Evolutionary conservation across 1,284 basidiomycete species (phyloP).

Genomic region (Clitocybe nebularis): DNA sequence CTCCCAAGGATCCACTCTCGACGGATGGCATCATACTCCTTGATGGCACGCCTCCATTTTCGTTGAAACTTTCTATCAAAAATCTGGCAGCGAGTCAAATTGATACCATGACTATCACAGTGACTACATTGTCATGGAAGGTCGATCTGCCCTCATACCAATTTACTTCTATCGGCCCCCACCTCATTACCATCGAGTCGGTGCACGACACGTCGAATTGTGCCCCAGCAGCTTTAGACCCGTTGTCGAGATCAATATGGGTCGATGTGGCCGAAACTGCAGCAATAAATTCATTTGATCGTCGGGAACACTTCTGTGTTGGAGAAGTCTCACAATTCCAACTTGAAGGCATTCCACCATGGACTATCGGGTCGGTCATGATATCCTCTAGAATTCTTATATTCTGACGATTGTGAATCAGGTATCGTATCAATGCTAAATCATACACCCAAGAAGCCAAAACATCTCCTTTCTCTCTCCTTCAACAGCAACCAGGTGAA

Average conservation of each 20-base stretch:
- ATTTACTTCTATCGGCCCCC: conserved; percentile 76
- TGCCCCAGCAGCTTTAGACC: conserved; percentile 65
- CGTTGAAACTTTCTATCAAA: conserved; percentile 70
- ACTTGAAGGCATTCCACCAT: conserved; percentile 93
- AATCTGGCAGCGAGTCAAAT: conserved; percentile 68
- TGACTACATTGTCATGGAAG: conserved; percentile 67
- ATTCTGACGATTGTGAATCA: conserved; percentile 24
- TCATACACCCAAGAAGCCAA: conserved; percentile 72
- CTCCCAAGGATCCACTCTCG: conserved; percentile 46
- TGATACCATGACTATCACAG: conserved; percentile 54
- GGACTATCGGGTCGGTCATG: conserved; percentile 76
- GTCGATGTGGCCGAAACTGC: conserved; percentile 94
- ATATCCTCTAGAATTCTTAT: conserved; percentile 1
- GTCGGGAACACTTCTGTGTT: conserved; percentile 81
- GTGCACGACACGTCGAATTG: conserved; percentile 80
- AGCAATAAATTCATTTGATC: conserved; percentile 81
- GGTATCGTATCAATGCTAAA: conserved; percentile 82
- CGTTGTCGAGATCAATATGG: conserved; percentile 62
- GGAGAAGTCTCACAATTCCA: conserved; percentile 91
- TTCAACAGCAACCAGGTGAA: conserved; percentile 78
- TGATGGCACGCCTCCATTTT: conserved; percentile 88
- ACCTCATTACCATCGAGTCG: conserved; percentile 74
- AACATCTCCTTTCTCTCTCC: conserved; percentile 77
- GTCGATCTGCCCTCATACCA: conserved; percentile 69
- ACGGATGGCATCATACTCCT: conserved; percentile 61